Evolutionary conservation across 148 eudicot genomes (phyloP), one percentile per base, ranked within the genome.

Genomic region (Rhododendron vialii): DNA sequence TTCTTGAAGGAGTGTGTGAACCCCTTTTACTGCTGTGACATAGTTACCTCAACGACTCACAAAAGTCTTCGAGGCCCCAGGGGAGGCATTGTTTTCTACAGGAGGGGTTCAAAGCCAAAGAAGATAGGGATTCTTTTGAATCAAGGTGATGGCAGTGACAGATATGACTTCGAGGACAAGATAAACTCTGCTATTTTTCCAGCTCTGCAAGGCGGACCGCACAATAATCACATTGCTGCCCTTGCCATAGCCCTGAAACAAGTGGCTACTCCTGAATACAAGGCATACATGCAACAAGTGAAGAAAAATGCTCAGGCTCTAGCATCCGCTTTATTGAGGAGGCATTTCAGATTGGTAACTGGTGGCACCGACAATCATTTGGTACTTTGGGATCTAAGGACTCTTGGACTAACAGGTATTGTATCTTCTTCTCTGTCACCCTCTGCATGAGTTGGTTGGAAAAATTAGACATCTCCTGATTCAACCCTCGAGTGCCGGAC

Each of bases 361-460:
- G 99, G 98, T n/a, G 99, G 99, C 89, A 95, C 98, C 4, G 99
- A 97, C 91, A 97, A 93, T 85, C 99, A 97, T 95, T 35, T 97
- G 91, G 78, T 97, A 84, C 94, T 97, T 67, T 95, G 98, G 99
- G 99, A 97, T 92, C 90, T 97, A 78, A 94, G 99, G 82, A 91
- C 93, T 75, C 88, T 93, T 89, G 96, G 98, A 71, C 81, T 97
- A 84, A 93, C 98, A 85, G 99, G 99, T 93, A 87, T 38, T 41
- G 55, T 75, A 18, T 84, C 69, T 86, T 85, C 45, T 14, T 13
- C 48, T 55, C 8, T 55, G 79, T 71, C 48, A 55, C 36, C 15
- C 75, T 78, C 41, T 4, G 3, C 1, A 14, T 11, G 38, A 36
- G 74, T 22, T 76, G 26, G 59, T 38, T 22, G 30, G 84, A 59